Base-by-base conservation (phyloP, 169 alveolate species). In the Toxoplasma gondii region DNA sequence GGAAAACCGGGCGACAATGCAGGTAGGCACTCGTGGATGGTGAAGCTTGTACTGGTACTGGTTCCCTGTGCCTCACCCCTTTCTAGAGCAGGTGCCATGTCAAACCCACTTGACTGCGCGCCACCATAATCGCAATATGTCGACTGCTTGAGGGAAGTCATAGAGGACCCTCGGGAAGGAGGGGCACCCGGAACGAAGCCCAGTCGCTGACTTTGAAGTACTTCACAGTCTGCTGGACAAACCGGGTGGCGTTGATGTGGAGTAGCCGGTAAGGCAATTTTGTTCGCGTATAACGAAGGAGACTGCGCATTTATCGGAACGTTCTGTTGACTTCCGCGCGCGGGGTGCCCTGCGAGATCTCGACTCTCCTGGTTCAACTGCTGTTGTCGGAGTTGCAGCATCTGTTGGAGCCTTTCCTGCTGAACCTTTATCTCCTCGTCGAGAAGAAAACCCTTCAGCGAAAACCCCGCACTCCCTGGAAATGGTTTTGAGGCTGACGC, bases 301-400 rank as follows among this genome's bases (percentile, higher is more conserved):
- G 22, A 49, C 58, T 4, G 58, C 58, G 58, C 58, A 49, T 12
- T 49, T 12, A 49, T 12, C 12, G 58, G 58, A 49, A 49, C 22
- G 58, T 49, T 49, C 58, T 78, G 86, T 39, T 82, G n/a, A 7
- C 27, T 82, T 2, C 41, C 38, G 27, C 19, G 69, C 38, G 19
- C 4, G 22, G 22, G 29, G 16, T 82, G 90, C 64, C 41, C 90
- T 4, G 29, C 34, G 38, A 41, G 31, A 39, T 64, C 69, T 41
- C 64, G 41, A 31, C 27, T 82, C 12, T 39, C 41, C 38, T 27
- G 69, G 17, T 27, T 39, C 38, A 39, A 49, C 38, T 39, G 90
- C 90, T 82, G 69, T 31, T 82, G 90, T 4, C 90, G 69, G 54
- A 82, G 64, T 2, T 82, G 69, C 41, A 82, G 90, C 90, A 82